Percentiles rank a stretch among this genome's conserved stretches.
Evolutionary conservation across 805 yeast species (phyloP).

Genomic region (Jamesozyma spencerorum): DNA sequence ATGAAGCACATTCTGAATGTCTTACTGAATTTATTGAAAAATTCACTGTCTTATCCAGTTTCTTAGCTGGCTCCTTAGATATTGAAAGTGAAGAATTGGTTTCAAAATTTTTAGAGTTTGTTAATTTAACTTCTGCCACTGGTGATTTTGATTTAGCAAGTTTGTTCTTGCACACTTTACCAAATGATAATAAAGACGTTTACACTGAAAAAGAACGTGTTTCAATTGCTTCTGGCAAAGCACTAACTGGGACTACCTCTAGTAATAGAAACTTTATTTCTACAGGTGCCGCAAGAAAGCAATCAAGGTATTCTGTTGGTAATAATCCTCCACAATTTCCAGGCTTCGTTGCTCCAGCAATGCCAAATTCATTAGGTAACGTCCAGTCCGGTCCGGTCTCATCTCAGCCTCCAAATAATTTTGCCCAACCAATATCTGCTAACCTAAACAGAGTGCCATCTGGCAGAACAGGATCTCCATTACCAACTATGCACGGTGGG

Average conservation of each 20-base stretch:
- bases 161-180: conserved; percentile 58
- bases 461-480: not conserved
- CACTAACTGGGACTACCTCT: conserved; percentile 6
- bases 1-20: conserved; percentile 77
- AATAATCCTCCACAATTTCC: not conserved
- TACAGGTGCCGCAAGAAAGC: not conserved
- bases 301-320: no score
- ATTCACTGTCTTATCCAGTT: conserved; percentile 48
- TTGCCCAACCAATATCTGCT: conserved; percentile 12
- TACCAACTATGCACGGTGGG: not conserved
- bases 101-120: conserved; percentile 66
- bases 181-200: conserved; percentile 63
- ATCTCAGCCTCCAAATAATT: conserved; percentile 22
- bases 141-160: conserved; percentile 81
- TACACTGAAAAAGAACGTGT: conserved; percentile 74
- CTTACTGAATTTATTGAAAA: conserved; percentile 77
- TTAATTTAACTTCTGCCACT: conserved; percentile 65
- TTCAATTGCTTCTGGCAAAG: conserved; percentile 47
- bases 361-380: not conserved
- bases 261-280: conserved; percentile 2
- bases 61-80: conserved; percentile 15
- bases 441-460: no score
- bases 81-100: conserved; percentile 30
- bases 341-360: no score
- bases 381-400: not conserved